These are phyloP conservation scores for Trichosporon faecale DNA, from an alignment of 1,284 basidiomycete genomes.

Conservation along the genomic window DNA sequence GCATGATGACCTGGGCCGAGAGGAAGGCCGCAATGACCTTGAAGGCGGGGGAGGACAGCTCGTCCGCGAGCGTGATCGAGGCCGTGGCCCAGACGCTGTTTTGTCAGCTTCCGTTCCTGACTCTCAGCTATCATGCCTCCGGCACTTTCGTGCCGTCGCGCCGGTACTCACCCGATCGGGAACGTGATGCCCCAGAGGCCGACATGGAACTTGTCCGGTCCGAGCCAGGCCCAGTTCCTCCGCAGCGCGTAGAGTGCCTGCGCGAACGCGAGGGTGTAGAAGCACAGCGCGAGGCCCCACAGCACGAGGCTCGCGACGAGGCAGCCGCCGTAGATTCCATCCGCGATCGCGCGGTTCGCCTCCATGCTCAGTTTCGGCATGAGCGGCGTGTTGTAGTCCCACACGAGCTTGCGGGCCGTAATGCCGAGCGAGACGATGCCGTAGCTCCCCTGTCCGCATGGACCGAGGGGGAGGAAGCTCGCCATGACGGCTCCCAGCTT, in stretches of 20 bases:
- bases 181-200: constrained; percentile 52
- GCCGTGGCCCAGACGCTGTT: constrained; percentile 61
- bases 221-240: constrained; percentile 26
- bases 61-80: constrained; percentile 58
- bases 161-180: constrained; percentile 47
- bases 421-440: constrained; percentile 59
- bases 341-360: constrained; percentile 34
- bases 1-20: constrained; percentile 56
- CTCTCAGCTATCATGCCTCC: no score
- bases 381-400: constrained; percentile 38
- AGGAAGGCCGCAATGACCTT: constrained; percentile 59
- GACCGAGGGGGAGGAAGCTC: constrained; percentile 60
- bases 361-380: constrained; percentile 42
- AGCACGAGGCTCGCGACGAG: constrained; percentile 48
- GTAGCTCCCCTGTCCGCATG: constrained; percentile 63
- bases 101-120: not conserved
- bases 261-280: constrained; percentile 51
- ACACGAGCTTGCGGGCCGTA: constrained; percentile 54
- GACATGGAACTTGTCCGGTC: constrained; percentile 32
- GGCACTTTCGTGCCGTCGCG: not conserved
- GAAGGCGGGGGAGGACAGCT: constrained; percentile 59
- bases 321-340: constrained; percentile 53
- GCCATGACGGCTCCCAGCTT: constrained; percentile 58
- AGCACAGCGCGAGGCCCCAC: constrained; percentile 55
- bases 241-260: constrained; percentile 34